Base-by-base conservation (phyloP, 108 stramenopile genomes). In the Nitzschia sp. region DNA sequence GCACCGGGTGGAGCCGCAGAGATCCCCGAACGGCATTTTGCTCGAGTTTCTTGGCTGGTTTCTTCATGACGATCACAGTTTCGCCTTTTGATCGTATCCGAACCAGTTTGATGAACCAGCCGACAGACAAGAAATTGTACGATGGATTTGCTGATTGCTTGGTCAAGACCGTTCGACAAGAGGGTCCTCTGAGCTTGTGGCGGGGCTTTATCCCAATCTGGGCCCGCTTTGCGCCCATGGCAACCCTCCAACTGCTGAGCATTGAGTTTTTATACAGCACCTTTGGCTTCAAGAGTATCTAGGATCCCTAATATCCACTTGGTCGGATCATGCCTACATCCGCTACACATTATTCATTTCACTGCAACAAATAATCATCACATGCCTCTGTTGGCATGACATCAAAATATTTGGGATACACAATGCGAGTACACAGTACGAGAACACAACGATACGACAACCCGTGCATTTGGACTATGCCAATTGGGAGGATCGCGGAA, bases 61-160 rank as follows among this genome's bases (percentile, higher is more conserved):
- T 75, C 46, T 67, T 92, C 71, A 93, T 93, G 92, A 90, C 92
- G 25, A 79, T 78, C 31, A 93, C 95, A 11, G 92, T 93, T 6
- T 53, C 78, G 25, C 85, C 82, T 15, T 84, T 82, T 61, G 86
- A 87, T 62, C 67, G 62, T 35, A 71, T 84, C 47, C 70, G 79
- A 38, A 80, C 82, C 1, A 70, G 56, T 29, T 69, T 87, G 27
- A 87, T 87, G 82, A 84, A 79, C 47, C 82, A 84, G 45, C 86
- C 86, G 0, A 77, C 83, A 16, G 66, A 82, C 50, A 27, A 59
- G 31, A 84, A 78, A 61, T 27, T 84, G 1, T 87, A 84, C 68
- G 54, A 53, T 17, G 80, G 83, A 31, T 50, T 87, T 21, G 28
- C 63, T 1, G 86, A 87, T 53, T 84, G 83, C 64, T 50, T 50